Evolutionary conservation across 2,329 filamentous ascomycete species (phyloP).

Genomic region (Fusarium pseudocircinatum): DNA sequence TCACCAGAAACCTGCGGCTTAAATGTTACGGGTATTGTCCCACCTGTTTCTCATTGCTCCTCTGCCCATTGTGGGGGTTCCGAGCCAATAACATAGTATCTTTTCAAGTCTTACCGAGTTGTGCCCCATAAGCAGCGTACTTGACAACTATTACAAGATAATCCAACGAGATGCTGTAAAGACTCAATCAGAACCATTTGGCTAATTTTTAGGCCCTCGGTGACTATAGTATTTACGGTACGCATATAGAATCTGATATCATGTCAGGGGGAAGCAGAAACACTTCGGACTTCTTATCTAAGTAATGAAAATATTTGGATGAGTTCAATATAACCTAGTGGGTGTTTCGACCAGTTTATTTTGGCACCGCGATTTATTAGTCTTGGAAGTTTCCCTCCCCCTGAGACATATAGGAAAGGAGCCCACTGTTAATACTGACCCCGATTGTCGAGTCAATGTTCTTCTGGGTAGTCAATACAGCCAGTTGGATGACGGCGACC

Average conservation of each 20-base stretch:
- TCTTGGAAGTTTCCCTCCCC: background rate
- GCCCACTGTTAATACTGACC: background rate
- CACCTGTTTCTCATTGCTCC: conserved; percentile 22
- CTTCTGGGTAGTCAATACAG: background rate
- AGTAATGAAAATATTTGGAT: background rate
- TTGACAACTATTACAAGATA: background rate
- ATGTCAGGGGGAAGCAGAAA: background rate
- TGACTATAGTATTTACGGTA: background rate
- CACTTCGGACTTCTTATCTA: background rate
- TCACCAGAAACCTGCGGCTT: conserved; percentile 16
- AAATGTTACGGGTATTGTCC: conserved; percentile 22
- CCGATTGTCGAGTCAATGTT: background rate
- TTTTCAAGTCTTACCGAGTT: background rate
- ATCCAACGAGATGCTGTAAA: background rate
- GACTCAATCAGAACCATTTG: background rate
- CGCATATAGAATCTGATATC: background rate
- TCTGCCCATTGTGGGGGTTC: conserved; percentile 33
- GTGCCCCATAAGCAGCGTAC: background rate
- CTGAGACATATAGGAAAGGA: background rate
- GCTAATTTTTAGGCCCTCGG: background rate
- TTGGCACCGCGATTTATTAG: background rate
- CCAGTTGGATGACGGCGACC: background rate
- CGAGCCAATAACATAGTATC: conserved; percentile 32
- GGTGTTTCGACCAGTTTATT: background rate
- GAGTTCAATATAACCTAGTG: background rate